These are phyloP conservation scores for Panicum virgatum DNA, from an alignment of 202 grass and related monocot species.

Conservation along the genomic window DNA sequence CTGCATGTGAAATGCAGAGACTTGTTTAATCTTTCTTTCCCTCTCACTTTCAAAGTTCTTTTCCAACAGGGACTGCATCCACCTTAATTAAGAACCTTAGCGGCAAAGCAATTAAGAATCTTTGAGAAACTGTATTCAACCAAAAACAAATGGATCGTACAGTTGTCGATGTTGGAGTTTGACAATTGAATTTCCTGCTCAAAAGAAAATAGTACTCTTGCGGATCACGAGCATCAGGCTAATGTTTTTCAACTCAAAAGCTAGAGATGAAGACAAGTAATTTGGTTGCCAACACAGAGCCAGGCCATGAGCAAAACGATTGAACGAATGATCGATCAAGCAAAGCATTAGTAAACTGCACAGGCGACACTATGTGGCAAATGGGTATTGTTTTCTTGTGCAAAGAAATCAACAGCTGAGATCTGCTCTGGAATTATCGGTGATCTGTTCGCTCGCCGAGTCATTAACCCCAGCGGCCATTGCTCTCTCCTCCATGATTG, in stretches of 20 bases:
- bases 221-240: conserved; percentile 7
- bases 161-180: conserved; percentile 17
- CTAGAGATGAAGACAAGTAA: not conserved
- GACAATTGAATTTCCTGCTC: conserved; percentile 19
- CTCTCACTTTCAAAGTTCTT: not conserved
- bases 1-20: not conserved
- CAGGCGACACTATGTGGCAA: not conserved
- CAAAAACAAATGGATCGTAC: not conserved
- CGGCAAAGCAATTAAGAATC: not conserved
- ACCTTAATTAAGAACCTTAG: not conserved
- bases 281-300: conserved; percentile 32
- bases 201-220: conserved; percentile 31
- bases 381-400: not conserved
- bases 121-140: not conserved
- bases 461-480: not conserved
- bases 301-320: not conserved
- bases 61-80: not conserved
- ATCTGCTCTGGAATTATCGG: conserved; percentile 8
- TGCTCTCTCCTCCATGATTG: conserved; percentile 9
- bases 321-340: not conserved
- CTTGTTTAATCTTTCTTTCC: not conserved
- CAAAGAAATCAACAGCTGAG: conserved; percentile 15
- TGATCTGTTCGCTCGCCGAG: not conserved
- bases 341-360: not conserved
- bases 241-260: not conserved